These are phyloP conservation scores for Canna indica DNA, from an alignment of 176 grass and related monocot species.

Conservation along the genomic window DNA sequence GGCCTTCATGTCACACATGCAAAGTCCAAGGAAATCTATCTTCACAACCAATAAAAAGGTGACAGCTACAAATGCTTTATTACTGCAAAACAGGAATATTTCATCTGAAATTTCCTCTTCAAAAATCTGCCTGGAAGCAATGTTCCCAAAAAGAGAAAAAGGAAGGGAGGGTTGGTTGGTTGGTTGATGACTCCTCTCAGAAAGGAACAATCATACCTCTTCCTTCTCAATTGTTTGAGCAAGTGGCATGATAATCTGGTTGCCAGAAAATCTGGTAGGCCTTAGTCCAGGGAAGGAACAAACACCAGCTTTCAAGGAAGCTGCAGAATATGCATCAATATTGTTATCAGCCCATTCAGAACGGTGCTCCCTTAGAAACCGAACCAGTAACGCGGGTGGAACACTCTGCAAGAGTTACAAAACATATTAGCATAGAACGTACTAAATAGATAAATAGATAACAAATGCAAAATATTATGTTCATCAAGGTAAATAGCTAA, in stretches of 20 bases:
- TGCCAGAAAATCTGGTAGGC: slow-evolving; percentile 68
- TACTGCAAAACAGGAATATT: too few species aligned
- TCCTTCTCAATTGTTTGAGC: slow-evolving; percentile 91
- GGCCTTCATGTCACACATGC: background rate
- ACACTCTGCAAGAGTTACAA: slow-evolving; percentile 45
- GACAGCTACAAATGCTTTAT: background rate
- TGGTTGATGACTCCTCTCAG: too few species aligned
- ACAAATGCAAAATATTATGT: background rate
- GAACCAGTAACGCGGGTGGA: slow-evolving; percentile 71
- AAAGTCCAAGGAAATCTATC: background rate
- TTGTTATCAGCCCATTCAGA: slow-evolving; percentile 98
- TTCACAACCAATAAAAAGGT: background rate
- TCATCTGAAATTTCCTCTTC: too few species aligned
- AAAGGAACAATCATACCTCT: too few species aligned
- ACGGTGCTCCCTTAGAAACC: slow-evolving; percentile 79
- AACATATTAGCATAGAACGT: background rate
- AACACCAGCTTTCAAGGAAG: slow-evolving; percentile 44
- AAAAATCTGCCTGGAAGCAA: too few species aligned
- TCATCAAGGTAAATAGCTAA: background rate
- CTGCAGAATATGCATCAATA: slow-evolving; percentile 83
- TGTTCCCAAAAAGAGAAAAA: too few species aligned
- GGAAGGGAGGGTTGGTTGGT: too few species aligned
- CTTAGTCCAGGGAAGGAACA: slow-evolving; percentile 66
- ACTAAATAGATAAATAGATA: background rate
- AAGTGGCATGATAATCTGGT: slow-evolving; percentile 83